Conservation (phyloP, 1,284 basidiomycete genomes). For the Trichosporon coremiiforme region DNA sequence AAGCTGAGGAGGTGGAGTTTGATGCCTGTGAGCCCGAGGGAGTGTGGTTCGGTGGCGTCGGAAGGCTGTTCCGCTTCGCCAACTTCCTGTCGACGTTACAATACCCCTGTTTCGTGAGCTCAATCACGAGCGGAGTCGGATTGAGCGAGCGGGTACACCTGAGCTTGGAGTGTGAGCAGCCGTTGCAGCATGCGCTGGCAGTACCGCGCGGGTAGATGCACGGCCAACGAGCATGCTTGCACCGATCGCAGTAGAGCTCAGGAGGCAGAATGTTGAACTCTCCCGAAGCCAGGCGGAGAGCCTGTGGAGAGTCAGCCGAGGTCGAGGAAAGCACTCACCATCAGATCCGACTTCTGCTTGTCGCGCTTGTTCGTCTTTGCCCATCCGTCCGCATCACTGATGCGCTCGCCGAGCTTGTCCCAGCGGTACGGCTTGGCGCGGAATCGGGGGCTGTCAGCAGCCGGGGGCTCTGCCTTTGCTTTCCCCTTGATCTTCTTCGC, state of each 20-base stretch:
- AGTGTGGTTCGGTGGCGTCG: background rate
- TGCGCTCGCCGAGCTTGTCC: background rate
- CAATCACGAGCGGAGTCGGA: background rate
- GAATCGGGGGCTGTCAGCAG: background rate
- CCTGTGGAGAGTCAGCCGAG: background rate
- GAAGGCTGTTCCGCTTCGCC: background rate
- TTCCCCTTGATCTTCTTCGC: background rate
- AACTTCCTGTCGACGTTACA: background rate
- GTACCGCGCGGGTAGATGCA: background rate
- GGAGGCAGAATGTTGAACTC: background rate
- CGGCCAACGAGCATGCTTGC: slow-evolving; percentile 4
- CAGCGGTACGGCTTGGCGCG: slow-evolving; percentile 14
- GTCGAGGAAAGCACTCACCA: background rate
- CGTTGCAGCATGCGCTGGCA: background rate
- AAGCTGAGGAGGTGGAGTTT: too few species aligned
- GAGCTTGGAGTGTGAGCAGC: slow-evolving; percentile 10
- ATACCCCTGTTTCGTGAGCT: background rate
- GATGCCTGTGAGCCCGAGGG: background rate
- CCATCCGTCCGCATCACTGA: background rate
- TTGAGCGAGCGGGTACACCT: slow-evolving; percentile 1
- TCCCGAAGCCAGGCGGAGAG: background rate
- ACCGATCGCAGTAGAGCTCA: background rate
- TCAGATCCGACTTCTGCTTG: background rate
- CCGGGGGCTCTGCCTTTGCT: background rate
- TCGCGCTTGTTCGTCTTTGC: slow-evolving; percentile 14